Conservation (phyloP, 768 basidiomycete species). For the Boletus edulis region DNA sequence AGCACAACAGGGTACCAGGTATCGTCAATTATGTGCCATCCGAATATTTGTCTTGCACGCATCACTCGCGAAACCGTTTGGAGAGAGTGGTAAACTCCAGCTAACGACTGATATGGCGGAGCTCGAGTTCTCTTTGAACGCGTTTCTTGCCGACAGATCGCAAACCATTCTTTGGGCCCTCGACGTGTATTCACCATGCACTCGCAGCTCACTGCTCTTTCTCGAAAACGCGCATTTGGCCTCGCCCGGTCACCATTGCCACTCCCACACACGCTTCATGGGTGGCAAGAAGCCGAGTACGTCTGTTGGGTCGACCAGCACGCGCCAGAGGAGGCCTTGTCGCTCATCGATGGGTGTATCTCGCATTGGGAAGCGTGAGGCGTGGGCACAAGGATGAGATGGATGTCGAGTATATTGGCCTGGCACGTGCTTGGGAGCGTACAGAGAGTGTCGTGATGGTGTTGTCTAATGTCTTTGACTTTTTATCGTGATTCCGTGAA, state of each 20-base stretch:
- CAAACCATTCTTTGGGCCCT: constrained; percentile 36
- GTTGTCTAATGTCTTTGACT: too few relatives aligned
- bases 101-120: constrained; percentile 96
- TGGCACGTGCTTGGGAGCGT: constrained; percentile 61
- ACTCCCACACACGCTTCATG: constrained; percentile 85
- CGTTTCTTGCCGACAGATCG: constrained; percentile 63
- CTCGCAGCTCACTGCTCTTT: constrained; percentile 78
- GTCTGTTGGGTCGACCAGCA: constrained; percentile 96
- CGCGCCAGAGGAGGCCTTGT: constrained; percentile 72
- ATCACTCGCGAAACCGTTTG: constrained; percentile 88
- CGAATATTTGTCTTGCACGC: constrained; percentile 79
- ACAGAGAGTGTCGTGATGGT: constrained; percentile 3
- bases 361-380: constrained; percentile 69
- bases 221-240: constrained; percentile 74
- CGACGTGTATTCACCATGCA: not conserved
- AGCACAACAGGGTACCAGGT: constrained; percentile 47
- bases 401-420: constrained; percentile 59
- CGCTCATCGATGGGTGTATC: constrained; percentile 79
- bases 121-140: constrained; percentile 87
- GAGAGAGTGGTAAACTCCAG: constrained; percentile 92
- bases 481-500: too few relatives aligned
- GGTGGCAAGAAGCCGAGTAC: constrained; percentile 96
- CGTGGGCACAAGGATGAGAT: constrained; percentile 45
- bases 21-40: constrained; percentile 80
- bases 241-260: constrained; percentile 72